phyloP scores from a whole-genome alignment of 2,329 filamentous ascomycete species.

The Metarhizium sp. region DNA sequence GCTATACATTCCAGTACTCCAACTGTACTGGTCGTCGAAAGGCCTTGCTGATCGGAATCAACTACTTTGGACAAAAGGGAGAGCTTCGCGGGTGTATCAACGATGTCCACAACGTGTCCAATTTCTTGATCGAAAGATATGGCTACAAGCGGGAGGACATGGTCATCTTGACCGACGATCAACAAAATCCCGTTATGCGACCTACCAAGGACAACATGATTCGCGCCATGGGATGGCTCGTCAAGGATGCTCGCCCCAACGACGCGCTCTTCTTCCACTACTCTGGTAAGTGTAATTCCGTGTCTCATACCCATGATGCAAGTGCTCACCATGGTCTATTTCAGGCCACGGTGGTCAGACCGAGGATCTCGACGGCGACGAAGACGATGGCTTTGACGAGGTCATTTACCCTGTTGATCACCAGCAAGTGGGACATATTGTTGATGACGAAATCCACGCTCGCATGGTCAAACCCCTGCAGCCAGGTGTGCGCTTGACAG shows the following conservation, averaged over 20 bases:
- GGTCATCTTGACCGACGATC: constrained; percentile 70
- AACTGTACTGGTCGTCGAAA: constrained; percentile 65
- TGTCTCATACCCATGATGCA: constrained; percentile 8
- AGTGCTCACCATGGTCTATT: constrained; percentile 3
- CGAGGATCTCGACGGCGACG: constrained; percentile 63
- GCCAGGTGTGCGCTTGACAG: constrained; percentile 75
- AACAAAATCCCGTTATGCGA: constrained; percentile 57
- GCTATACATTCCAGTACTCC: constrained; percentile 68
- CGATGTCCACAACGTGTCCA: constrained; percentile 68
- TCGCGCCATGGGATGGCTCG: constrained; percentile 67
- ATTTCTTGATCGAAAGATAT: constrained; percentile 58
- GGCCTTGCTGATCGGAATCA: constrained; percentile 70
- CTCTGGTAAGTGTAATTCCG: constrained; percentile 39
- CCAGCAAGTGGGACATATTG: constrained; percentile 58
- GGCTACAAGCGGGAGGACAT: constrained; percentile 70
- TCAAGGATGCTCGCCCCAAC: constrained; percentile 61
- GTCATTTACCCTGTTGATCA: constrained; percentile 74
- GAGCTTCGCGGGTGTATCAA: constrained; percentile 74
- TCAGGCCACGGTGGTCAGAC: constrained; percentile 68
- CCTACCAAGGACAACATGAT: constrained; percentile 71
- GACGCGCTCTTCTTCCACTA: constrained; percentile 73
- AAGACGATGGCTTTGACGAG: constrained; percentile 70
- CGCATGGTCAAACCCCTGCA: constrained; percentile 69
- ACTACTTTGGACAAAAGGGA: constrained; percentile 65
- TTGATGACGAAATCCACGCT: constrained; percentile 70